Base-by-base conservation (phyloP, 1,284 basidiomycete species). In the Afroboletus lepidellus region DNA sequence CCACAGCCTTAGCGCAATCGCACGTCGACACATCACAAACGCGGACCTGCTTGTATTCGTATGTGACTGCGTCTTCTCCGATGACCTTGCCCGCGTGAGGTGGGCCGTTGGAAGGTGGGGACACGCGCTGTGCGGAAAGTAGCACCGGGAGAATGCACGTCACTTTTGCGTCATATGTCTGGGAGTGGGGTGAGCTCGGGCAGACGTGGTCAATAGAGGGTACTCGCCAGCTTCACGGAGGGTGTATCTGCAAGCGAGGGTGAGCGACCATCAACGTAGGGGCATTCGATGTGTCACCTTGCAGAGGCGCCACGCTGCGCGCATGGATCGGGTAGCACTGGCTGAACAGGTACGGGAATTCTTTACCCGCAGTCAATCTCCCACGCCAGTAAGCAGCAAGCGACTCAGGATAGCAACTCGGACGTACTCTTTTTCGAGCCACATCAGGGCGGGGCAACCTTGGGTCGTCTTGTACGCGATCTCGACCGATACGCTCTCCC, bases 271-370 rank as follows among this genome's bases (percentile, higher is more conserved):
- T n/a, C n/a, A n/a, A n/a, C n/a, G n/a, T n/a, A n/a, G n/a, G n/a
- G n/a, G n/a, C n/a, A n/a, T n/a, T n/a, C n/a, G n/a, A n/a, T n/a
- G n/a, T n/a, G 51, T 50, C 45, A 79, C 90, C 90, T 80, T 94
- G 92, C 50, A 91, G 70, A 1, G 94, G 94, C 1, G 84, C 80
- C 45, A 97, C 69, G 2, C 88, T 82, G 36, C 94, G 83, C 7
- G 88, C 88, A 65, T 94, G 87, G 62, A 94, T 95, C 20, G 96
- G 94, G 68, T 98, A 94, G 64, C 90, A 93, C 71, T 98, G 94
- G 50, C 91, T 95, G 76, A 97, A 98, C 25, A 98, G 74, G 74
- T 92, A 98, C 0, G 92, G 91, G 70, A 91, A 89, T 46, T 79
- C 73, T 63, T 94, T 92, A n/a, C 90, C 90, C 55, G 92, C 90